Evolutionary conservation across 2,329 filamentous ascomycete genomes (phyloP).

Genomic region (Pyrenophora graminea): DNA sequence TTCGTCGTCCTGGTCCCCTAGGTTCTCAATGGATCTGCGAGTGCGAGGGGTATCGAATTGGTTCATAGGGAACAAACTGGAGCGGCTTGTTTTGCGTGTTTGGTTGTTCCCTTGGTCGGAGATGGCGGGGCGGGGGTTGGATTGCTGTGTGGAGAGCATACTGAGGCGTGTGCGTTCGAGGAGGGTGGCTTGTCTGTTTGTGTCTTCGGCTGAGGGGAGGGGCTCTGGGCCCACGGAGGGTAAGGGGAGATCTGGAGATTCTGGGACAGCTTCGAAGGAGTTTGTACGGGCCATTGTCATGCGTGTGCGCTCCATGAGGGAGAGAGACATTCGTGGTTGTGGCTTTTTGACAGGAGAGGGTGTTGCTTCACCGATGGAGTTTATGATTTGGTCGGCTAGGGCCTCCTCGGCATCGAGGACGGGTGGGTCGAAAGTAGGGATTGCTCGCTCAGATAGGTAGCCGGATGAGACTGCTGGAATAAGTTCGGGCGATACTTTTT

Average conservation of each 20-base stretch:
- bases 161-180: slow-evolving; percentile 80
- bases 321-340: slow-evolving; percentile 47
- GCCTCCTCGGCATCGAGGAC: slow-evolving; percentile 34
- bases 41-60: slow-evolving; percentile 60
- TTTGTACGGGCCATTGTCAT: slow-evolving; percentile 50
- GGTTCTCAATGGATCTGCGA: slow-evolving; percentile 24
- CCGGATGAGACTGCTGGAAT: slow-evolving; percentile 16
- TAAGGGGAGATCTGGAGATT: slow-evolving; percentile 24
- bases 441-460: slow-evolving; percentile 19
- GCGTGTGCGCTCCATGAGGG: slow-evolving; percentile 53
- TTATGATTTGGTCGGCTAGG: slow-evolving; percentile 48
- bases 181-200: slow-evolving; percentile 47
- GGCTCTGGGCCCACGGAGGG: slow-evolving; percentile 21
- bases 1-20: slow-evolving; percentile 22
- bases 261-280: slow-evolving; percentile 31
- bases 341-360: slow-evolving; percentile 49
- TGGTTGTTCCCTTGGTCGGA: slow-evolving; percentile 11
- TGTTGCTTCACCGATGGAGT: slow-evolving; percentile 45
- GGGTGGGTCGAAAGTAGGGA: slow-evolving; percentile 24
- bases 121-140: slow-evolving; percentile 36
- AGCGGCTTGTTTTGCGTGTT: slow-evolving; percentile 31
- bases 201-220: slow-evolving; percentile 13
- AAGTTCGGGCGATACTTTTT: slow-evolving; percentile 14
- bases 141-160: slow-evolving; percentile 65
- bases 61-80: slow-evolving; percentile 55